A percentile compares a stretch with the other conserved stretches of the same genome.
phyloP scores from a whole-genome alignment of 306 rosid genomes.

The Luffa aegyptiaca region DNA sequence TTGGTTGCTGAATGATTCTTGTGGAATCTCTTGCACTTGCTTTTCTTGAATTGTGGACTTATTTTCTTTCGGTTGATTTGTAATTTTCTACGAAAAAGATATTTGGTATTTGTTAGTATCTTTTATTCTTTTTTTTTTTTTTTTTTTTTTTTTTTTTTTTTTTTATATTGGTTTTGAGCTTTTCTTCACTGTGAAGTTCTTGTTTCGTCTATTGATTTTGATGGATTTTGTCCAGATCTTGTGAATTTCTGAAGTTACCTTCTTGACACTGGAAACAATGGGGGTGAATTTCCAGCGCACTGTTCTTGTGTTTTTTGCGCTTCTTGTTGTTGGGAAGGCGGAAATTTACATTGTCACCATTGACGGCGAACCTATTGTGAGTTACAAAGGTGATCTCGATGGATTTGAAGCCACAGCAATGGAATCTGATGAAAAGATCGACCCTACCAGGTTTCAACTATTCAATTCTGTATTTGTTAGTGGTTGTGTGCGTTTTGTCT shows the following conservation, averaged over 20 bases:
- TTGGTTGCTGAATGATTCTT: background rate
- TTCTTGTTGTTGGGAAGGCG: conserved; percentile 37
- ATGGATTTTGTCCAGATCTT: conserved; percentile 41
- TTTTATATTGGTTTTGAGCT: conserved; percentile 4
- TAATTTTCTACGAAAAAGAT: background rate
- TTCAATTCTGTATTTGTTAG: background rate
- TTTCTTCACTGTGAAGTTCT: background rate
- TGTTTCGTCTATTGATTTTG: conserved; percentile 9
- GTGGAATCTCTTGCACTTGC: background rate
- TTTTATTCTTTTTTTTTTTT: too few relatives aligned
- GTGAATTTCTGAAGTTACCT: conserved; percentile 27
- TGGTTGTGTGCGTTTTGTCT: background rate
- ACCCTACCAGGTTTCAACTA: conserved; percentile 62
- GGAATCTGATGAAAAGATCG: conserved; percentile 85
- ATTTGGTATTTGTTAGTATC: background rate
- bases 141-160: background rate
- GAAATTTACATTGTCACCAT: conserved; percentile 75
- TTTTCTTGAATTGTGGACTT: background rate
- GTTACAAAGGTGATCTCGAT: conserved; percentile 74
- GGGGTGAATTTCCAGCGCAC: conserved; percentile 21
- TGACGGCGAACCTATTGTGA: conserved; percentile 91
- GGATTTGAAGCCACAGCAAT: conserved; percentile 96
- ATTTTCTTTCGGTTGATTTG: background rate
- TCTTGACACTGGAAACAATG: conserved; percentile 33
- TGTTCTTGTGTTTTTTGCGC: conserved; percentile 23